Conservation (phyloP, 495 filamentous ascomycete species). For the Platismatia glauca region DNA sequence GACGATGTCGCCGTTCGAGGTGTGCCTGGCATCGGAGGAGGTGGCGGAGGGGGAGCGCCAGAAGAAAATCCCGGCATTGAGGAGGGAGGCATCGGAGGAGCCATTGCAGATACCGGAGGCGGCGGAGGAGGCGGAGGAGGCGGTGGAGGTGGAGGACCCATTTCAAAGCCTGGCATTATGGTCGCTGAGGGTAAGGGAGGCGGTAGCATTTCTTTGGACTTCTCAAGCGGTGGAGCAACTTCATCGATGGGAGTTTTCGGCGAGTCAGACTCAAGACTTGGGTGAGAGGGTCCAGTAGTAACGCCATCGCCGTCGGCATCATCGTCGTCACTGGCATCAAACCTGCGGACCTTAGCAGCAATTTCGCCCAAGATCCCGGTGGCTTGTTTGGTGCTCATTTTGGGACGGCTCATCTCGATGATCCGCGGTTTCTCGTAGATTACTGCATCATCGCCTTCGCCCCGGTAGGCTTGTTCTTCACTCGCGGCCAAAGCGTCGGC, state of each 20-base stretch:
- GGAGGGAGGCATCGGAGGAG: conserved; percentile 25
- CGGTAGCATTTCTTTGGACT: conserved; percentile 32
- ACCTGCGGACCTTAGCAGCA: conserved; percentile 61
- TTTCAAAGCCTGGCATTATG: conserved; percentile 40
- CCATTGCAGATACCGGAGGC: conserved; percentile 42
- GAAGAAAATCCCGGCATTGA: conserved; percentile 37
- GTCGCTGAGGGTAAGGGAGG: conserved; percentile 34
- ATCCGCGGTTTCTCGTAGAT: conserved; percentile 59
- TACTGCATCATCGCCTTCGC: conserved; percentile 41
- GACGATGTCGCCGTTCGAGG: conserved; percentile 20
- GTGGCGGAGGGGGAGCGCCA: conserved; percentile 46
- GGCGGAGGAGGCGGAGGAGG: conserved; percentile 42
- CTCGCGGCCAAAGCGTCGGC: conserved; percentile 32
- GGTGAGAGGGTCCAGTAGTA: conserved; percentile 69
- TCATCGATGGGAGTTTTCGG: conserved; percentile 64
- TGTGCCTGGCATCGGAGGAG: conserved; percentile 35
- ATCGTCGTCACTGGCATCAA: conserved; percentile 66
- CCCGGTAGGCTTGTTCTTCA: conserved; percentile 36
- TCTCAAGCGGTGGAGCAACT: conserved; percentile 31
- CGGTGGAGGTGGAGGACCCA: conserved; percentile 38
- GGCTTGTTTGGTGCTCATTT: conserved; percentile 63
- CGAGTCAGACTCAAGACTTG: conserved; percentile 60
- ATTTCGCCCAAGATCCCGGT: conserved; percentile 75
- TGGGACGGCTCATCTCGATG: conserved; percentile 60
- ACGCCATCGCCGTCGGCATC: conserved; percentile 51